Evolutionary conservation across 768 basidiomycete genomes (phyloP).

Genomic region (Pleurotus djamor): DNA sequence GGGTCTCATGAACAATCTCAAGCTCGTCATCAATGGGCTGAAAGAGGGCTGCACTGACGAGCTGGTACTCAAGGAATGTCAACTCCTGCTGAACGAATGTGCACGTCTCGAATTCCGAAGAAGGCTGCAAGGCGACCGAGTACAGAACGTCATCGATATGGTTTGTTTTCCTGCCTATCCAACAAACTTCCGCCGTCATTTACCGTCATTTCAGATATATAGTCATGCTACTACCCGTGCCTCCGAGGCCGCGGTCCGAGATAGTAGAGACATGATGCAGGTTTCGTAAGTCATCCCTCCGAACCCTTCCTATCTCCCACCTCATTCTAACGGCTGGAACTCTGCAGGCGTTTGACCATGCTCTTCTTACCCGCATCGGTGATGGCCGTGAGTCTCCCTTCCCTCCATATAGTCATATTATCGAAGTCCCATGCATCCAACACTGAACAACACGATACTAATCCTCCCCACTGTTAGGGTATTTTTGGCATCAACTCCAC

Average conservation of each 20-base stretch:
- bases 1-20: not conserved
- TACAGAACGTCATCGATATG: constrained; percentile 50
- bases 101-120: constrained; percentile 40
- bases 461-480: not conserved
- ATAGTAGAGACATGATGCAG: constrained; percentile 41
- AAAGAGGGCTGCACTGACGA: not conserved
- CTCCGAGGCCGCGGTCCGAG: not conserved
- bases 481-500: constrained; percentile 4
- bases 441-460: not conserved
- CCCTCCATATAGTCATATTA: not conserved
- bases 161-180: constrained; percentile 19
- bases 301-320: constrained; percentile 15
- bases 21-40: not conserved
- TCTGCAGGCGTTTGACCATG: constrained; percentile 40
- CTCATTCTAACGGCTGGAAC: not conserved
- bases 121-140: constrained; percentile 36
- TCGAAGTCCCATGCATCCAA: too few relatives aligned
- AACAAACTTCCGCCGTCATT: not conserved
- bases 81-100: constrained; percentile 47
- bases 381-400: constrained; percentile 29
- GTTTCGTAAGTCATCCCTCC: constrained; percentile 37
- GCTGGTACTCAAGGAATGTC: constrained; percentile 30
- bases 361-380: constrained; percentile 60
- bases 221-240: not conserved
- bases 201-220: not conserved